These are phyloP conservation scores for Lithocarpus polystachyus DNA, from an alignment of 306 rosid species.

Conservation along the genomic window DNA sequence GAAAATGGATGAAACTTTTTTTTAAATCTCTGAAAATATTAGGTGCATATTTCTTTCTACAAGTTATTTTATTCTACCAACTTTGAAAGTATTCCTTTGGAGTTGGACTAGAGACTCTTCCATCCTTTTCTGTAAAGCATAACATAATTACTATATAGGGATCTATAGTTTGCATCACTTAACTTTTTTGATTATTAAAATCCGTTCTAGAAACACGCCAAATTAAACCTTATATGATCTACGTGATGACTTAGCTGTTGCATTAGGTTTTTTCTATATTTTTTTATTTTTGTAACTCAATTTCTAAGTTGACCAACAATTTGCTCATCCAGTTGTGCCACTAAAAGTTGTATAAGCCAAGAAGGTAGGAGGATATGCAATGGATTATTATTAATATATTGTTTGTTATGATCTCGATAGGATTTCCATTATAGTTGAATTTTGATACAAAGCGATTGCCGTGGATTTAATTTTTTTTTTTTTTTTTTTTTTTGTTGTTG, in stretches of 20 bases:
- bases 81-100: slow-evolving; percentile 13
- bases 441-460: too few species aligned
- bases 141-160: not conserved
- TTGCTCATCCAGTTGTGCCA: not conserved
- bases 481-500: not conserved
- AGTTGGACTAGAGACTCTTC: slow-evolving; percentile 10
- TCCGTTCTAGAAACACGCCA: not conserved
- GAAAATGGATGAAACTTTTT: slow-evolving; percentile 12
- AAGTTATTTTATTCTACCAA: not conserved
- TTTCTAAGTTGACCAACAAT: not conserved
- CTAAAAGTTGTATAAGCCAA: not conserved
- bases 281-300: not conserved
- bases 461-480: not conserved
- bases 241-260: not conserved
- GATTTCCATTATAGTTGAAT: too few species aligned
- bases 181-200: not conserved
- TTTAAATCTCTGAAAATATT: not conserved
- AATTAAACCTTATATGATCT: not conserved
- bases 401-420: too few species aligned
- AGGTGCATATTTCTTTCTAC: not conserved
- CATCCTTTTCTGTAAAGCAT: not conserved
- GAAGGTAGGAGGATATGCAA: not conserved
- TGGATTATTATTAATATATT: not conserved
- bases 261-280: not conserved
- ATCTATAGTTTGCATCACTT: not conserved